phyloP scores from a whole-genome alignment of 163 green algal genomes.

The Scenedesmus sp. region DNA sequence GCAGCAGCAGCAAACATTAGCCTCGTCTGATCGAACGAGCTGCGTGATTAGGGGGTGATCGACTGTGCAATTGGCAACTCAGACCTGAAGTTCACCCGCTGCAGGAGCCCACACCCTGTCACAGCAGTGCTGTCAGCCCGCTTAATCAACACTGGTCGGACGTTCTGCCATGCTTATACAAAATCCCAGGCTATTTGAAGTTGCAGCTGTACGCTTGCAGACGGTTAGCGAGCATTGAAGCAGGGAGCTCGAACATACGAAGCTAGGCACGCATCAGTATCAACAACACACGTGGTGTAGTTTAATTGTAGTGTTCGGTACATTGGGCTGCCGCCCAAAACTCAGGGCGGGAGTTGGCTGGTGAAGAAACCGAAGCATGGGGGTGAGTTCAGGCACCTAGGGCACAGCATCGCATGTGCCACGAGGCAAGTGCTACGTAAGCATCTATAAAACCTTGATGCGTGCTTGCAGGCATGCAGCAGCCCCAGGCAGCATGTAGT shows the following conservation, averaged over 20 bases:
- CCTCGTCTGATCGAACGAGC: not conserved
- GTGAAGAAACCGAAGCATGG: constrained; percentile 1
- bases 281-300: not conserved
- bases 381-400: constrained; percentile 1
- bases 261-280: not conserved
- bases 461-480: not conserved
- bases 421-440: not conserved
- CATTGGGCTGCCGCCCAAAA: not conserved
- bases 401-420: not conserved
- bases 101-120: too few relatives aligned
- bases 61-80: too few relatives aligned
- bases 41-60: too few relatives aligned
- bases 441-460: not conserved
- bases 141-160: too few relatives aligned
- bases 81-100: too few relatives aligned
- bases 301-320: not conserved
- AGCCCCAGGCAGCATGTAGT: constrained; percentile 14
- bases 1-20: not conserved
- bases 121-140: too few relatives aligned
- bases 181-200: too few relatives aligned
- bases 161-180: too few relatives aligned
- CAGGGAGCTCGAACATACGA: not conserved
- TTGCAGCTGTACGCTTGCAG: not conserved
- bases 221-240: not conserved
- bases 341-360: not conserved